These are phyloP conservation scores for Podila epicladia DNA, from an alignment of 192 early-diverging fungal species.

Conservation along the genomic window DNA sequence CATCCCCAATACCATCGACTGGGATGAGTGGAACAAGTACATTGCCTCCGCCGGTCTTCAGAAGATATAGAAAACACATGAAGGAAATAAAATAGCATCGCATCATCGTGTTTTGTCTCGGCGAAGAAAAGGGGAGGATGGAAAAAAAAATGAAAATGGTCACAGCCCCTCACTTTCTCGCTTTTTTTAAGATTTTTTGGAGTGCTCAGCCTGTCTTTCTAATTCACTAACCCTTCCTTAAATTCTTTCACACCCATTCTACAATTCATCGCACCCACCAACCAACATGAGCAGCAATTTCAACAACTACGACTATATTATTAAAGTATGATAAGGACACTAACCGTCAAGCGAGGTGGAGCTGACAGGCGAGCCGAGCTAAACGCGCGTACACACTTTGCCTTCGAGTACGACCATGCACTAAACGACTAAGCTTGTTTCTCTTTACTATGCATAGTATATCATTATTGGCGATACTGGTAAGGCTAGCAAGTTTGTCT, in stretches of 20 bases:
- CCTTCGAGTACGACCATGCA: not conserved
- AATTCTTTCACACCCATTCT: not conserved
- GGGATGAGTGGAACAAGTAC: slow-evolving; percentile 50
- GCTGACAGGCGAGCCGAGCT: too few relatives aligned
- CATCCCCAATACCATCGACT: slow-evolving; percentile 45
- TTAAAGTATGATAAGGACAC: slow-evolving; percentile 57
- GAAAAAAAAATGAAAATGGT: too few relatives aligned
- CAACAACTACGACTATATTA: slow-evolving; percentile 69
- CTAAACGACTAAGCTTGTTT: not conserved
- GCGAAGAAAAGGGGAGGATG: too few relatives aligned
- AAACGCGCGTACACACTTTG: not conserved
- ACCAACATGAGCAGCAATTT: slow-evolving; percentile 39
- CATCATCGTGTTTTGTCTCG: too few relatives aligned
- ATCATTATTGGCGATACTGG: slow-evolving; percentile 88
- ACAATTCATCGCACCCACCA: not conserved
- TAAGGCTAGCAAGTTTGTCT: slow-evolving; percentile 23
- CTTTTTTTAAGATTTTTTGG: too few relatives aligned
- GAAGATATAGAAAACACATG: slow-evolving; percentile 12
- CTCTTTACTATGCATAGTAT: slow-evolving; percentile 58
- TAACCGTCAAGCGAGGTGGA: not conserved
- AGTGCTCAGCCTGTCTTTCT: too few relatives aligned
- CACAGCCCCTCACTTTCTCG: too few relatives aligned
- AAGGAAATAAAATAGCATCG: too few relatives aligned
- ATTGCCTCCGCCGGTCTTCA: slow-evolving; percentile 39
- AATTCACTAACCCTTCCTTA: not conserved